Base-by-base conservation (phyloP, 2,329 filamentous ascomycete species). In the Penicillium freii region DNA sequence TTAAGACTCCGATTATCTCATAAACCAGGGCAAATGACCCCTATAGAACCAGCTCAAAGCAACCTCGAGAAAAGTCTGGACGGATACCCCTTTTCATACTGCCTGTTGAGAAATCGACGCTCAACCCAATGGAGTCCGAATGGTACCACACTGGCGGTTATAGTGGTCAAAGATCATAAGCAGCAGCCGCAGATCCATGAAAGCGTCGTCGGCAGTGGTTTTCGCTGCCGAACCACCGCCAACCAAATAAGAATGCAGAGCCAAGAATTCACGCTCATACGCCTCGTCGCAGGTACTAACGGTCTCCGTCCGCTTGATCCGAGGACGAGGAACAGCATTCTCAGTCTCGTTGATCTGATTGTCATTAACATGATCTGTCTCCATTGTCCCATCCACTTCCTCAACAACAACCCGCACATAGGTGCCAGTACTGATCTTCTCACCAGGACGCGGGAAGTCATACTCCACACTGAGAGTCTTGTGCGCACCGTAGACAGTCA, bases 401-500 rank as follows among this genome's bases (percentile, higher is more conserved):
- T 75, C 70, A 10, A 77, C 68, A 9, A 69, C 62, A 53, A 85
- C 77, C 6, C 73, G 79, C 25, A 83, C 80, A 0, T 81, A 80
- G 1, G 84, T 69, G 0, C 79, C 82, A 61, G 83, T 84, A n/a
- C 85, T 74, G 9, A 29, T 31, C 36, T 44, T 45, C 25, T 56
- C 51, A 5, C 59, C 49, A 7, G 58, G 53, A 55, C 81, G 85
- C 0, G 84, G 84, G 0, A 82, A 81, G 55, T 87, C 82, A 60
- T 82, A 85, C 36, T 80, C 66, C 11, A 87, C 74, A 1, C 73
- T 76, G 0, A 87, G 80, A 0, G 78, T 80, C 71, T 87, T 87
- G 7, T 77, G 72, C 17, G 74, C 67, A 0, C 79, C 79, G 60
- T 84, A 87, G 0, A 87, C 73, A 5, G 71, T 70, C 4, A 75